Conservation (phyloP, 208 protist genomes). For the Leishmania gerbilli region DNA sequence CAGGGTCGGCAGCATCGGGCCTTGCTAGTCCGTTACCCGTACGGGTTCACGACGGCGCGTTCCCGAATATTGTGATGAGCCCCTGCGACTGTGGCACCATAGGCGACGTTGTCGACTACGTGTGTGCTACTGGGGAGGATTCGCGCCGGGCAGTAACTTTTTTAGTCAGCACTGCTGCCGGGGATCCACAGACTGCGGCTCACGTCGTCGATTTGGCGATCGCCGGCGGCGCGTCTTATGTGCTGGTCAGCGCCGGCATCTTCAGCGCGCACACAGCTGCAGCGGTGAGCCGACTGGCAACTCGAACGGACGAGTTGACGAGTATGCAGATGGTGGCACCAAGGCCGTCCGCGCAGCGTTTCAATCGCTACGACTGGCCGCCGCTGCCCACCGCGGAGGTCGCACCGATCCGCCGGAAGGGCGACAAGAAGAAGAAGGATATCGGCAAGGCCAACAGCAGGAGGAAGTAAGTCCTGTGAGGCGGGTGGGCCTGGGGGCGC, state of each 20-base stretch:
- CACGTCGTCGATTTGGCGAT: conserved; percentile 30
- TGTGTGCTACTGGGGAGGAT: not conserved
- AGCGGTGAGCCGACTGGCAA: conserved; percentile 15
- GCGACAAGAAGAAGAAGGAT: conserved; percentile 75
- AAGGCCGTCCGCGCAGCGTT: not conserved
- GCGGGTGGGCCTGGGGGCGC: not conserved
- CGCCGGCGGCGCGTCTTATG: conserved; percentile 12
- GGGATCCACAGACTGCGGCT: conserved; percentile 16
- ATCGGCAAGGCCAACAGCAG: conserved; percentile 12
- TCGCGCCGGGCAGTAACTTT: not conserved
- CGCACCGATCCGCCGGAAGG: conserved; percentile 71
- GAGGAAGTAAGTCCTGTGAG: conserved; percentile 7
- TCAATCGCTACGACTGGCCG: conserved; percentile 5
- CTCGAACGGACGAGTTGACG: conserved; percentile 16
- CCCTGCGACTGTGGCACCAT: conserved; percentile 11
- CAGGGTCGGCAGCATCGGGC: not conserved
- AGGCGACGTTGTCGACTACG: not conserved
- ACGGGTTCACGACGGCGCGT: not conserved
- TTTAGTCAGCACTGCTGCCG: conserved; percentile 3
- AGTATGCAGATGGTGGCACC: not conserved
- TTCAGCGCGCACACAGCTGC: conserved; percentile 3
- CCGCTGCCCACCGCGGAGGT: conserved; percentile 26
- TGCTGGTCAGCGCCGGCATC: conserved; percentile 17
- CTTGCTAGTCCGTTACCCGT: not conserved
- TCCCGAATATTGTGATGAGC: conserved; percentile 16